Evolutionary conservation across 2,329 filamentous ascomycete genomes (phyloP).

Genomic region (Penicillium sp.): DNA sequence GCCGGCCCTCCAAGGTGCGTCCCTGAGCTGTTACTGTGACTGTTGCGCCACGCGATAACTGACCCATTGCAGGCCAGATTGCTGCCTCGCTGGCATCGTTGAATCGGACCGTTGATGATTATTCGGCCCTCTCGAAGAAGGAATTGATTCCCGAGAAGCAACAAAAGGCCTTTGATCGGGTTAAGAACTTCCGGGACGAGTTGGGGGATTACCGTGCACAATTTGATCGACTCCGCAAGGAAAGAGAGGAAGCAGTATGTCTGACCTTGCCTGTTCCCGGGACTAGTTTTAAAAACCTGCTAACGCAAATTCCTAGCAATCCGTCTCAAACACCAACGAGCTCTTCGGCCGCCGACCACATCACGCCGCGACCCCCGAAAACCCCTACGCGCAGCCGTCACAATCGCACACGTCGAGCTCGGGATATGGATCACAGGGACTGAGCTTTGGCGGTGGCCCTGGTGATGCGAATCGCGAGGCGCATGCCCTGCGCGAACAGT

Average conservation of each 20-base stretch:
- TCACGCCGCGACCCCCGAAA: slow-evolving; percentile 79
- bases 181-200: slow-evolving; percentile 83
- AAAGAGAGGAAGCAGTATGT: slow-evolving; percentile 72
- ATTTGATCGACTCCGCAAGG: slow-evolving; percentile 76
- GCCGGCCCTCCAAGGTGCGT: slow-evolving; percentile 63
- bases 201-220: slow-evolving; percentile 77
- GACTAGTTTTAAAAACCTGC: not conserved
- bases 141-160: slow-evolving; percentile 91
- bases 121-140: slow-evolving; percentile 80
- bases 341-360: slow-evolving; percentile 85
- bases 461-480: slow-evolving; percentile 71
- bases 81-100: slow-evolving; percentile 81
- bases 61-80: slow-evolving; percentile 64
- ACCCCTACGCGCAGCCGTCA: slow-evolving; percentile 77
- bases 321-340: slow-evolving; percentile 74
- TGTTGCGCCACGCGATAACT: slow-evolving; percentile 25
- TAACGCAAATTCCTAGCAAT: slow-evolving; percentile 46
- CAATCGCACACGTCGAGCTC: slow-evolving; percentile 46
- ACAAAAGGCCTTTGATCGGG: slow-evolving; percentile 82
- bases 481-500: slow-evolving; percentile 86
- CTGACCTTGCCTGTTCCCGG: not conserved
- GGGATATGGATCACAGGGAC: slow-evolving; percentile 44
- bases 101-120: slow-evolving; percentile 89
- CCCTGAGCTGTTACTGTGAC: not conserved
- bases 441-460: slow-evolving; percentile 51